Percentiles rank a stretch among this genome's conserved stretches.
Evolutionary conservation across 176 grass and related monocot species (phyloP).

Genomic region (Juncus inflexus): DNA sequence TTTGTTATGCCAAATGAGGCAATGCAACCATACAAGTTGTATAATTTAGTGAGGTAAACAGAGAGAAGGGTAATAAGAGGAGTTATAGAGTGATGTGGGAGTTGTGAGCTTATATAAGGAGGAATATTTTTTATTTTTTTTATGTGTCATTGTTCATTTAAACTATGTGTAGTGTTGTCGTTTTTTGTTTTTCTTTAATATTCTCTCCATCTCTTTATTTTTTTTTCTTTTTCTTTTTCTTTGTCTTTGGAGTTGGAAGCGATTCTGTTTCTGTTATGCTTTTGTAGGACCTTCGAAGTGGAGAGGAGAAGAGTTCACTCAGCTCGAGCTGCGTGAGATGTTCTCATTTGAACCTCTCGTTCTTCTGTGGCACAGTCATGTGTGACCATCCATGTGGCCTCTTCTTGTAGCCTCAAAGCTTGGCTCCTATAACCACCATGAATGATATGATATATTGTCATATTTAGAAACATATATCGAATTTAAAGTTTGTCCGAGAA

Average conservation of each 20-base stretch:
- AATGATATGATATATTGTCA: no score
- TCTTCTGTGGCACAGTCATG: not conserved
- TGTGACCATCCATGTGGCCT: not conserved
- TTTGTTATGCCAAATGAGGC: constrained; percentile 7
- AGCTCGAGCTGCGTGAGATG: constrained; percentile 23
- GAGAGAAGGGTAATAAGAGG: not conserved
- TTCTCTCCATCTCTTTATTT: constrained; percentile 17
- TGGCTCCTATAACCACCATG: no score
- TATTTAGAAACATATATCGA: no score
- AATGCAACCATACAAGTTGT: not conserved
- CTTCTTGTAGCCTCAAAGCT: not conserved
- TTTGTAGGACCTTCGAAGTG: constrained; percentile 28
- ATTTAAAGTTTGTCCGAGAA: no score
- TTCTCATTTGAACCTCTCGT: constrained; percentile 6
- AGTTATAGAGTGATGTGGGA: not conserved
- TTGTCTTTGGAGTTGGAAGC: constrained; percentile 30
- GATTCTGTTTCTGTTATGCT: constrained; percentile 26
- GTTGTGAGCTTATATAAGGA: constrained; percentile 18
- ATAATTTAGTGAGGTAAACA: constrained; percentile 1
- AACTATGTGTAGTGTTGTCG: constrained; percentile 2
- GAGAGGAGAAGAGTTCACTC: not conserved
- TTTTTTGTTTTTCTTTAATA: constrained; percentile 23
- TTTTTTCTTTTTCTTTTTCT: constrained; percentile 27
- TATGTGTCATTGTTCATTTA: constrained; percentile 17
- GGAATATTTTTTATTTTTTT: constrained; percentile 23